Percentiles rank a stretch among this genome's conserved stretches.
Evolutionary conservation across 2,329 filamentous ascomycete species (phyloP).

Genomic region (Alternaria sp.): DNA sequence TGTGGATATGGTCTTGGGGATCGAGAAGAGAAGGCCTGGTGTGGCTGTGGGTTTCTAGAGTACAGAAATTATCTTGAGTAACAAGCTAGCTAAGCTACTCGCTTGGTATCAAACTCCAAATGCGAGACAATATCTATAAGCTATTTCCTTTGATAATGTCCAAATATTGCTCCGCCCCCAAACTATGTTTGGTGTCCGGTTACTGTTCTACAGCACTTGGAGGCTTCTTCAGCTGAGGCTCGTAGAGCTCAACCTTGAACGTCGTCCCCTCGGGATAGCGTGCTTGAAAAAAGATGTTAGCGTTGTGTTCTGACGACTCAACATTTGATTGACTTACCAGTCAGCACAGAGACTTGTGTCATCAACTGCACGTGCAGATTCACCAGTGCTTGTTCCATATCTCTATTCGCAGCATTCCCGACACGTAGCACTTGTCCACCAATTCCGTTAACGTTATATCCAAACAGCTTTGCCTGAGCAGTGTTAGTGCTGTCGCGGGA

Average conservation of each 20-base stretch:
- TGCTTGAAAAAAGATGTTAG: too few species aligned
- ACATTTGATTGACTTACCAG: background rate
- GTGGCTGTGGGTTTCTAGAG: constrained; percentile 3
- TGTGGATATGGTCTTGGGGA: constrained; percentile 40
- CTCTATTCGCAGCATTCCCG: background rate
- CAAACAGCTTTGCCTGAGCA: background rate
- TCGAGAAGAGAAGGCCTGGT: constrained; percentile 23
- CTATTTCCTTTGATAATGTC: too few species aligned
- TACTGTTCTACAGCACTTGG: background rate
- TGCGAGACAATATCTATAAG: background rate
- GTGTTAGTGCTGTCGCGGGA: background rate
- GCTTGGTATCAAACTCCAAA: too few species aligned
- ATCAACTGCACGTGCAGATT: background rate
- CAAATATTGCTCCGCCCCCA: too few species aligned
- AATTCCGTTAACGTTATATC: background rate
- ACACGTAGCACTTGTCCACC: background rate
- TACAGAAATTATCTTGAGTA: background rate
- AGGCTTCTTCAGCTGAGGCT: background rate
- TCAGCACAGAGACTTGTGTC: background rate
- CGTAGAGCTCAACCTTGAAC: background rate
- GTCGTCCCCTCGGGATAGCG: background rate
- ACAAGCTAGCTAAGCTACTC: background rate
- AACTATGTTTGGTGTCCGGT: too few species aligned
- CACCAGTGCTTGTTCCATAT: background rate
- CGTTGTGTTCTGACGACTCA: background rate